These are phyloP conservation scores for Nannizzia gypsea DNA, from an alignment of 2,329 filamentous ascomycete species.

Conservation along the genomic window DNA sequence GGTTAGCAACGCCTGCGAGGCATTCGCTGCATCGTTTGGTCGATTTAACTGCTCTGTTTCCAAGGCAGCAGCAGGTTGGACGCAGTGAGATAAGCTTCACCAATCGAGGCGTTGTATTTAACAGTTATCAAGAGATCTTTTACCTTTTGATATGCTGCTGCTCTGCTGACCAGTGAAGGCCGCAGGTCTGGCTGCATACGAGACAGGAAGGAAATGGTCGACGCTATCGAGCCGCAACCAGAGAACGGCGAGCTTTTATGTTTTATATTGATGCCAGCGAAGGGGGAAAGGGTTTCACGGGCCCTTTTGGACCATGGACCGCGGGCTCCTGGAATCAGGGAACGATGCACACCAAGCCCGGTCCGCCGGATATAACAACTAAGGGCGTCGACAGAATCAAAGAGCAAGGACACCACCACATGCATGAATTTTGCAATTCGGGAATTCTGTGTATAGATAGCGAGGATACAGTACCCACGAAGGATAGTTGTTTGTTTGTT, in stretches of 20 bases:
- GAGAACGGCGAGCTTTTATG: neutral
- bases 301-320: neutral
- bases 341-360: neutral
- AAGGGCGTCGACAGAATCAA: neutral
- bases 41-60: neutral
- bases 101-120: neutral
- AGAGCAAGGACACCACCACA: neutral
- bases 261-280: neutral
- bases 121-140: too few relatives aligned
- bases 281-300: neutral
- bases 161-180: neutral
- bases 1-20: neutral
- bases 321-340: neutral
- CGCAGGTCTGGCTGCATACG: neutral
- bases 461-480: neutral
- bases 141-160: neutral
- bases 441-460: too few relatives aligned
- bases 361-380: neutral
- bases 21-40: too few relatives aligned
- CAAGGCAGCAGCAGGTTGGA: neutral
- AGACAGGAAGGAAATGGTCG: neutral
- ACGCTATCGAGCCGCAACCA: slow-evolving; percentile 1
- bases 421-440: too few relatives aligned
- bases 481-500: neutral
- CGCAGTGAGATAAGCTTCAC: neutral